These are phyloP conservation scores for Penicillium sp. DNA, from an alignment of 2,329 filamentous ascomycete species.

Conservation along the genomic window DNA sequence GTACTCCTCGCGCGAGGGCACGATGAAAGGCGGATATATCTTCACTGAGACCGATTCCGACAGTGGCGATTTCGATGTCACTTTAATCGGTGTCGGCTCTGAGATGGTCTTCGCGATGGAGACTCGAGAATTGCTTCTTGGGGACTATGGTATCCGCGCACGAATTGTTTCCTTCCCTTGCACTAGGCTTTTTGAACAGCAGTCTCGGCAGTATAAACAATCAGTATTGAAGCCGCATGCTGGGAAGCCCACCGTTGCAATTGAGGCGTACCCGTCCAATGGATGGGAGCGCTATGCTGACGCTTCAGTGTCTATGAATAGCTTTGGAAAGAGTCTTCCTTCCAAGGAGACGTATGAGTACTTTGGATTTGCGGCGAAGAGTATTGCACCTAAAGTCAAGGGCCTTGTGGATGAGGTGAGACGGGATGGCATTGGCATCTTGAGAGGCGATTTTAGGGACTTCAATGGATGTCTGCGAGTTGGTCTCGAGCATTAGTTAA, in stretches of 20 bases:
- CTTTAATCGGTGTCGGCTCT: neutral
- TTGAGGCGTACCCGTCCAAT: conserved; percentile 55
- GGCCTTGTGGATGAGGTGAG: conserved; percentile 20
- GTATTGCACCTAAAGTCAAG: conserved; percentile 18
- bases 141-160: conserved; percentile 47
- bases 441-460: conserved; percentile 23
- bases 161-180: conserved; percentile 57
- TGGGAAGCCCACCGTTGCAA: conserved; percentile 49
- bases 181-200: conserved; percentile 54
- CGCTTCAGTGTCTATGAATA: conserved; percentile 50
- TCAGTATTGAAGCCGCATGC: conserved; percentile 44
- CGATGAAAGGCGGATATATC: conserved; percentile 47
- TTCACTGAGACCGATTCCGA: conserved; percentile 39
- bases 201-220: conserved; percentile 51
- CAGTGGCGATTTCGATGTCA: conserved; percentile 45
- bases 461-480: conserved; percentile 10
- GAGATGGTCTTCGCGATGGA: conserved; percentile 48
- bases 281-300: conserved; percentile 59
- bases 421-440: conserved; percentile 10
- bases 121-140: conserved; percentile 42
- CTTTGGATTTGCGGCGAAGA: conserved; percentile 20
- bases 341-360: conserved; percentile 21
- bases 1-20: conserved; percentile 41
- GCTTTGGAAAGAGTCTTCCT: conserved; percentile 43
- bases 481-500: neutral